A percentile compares a stretch with the other conserved stretches of the same genome.
phyloP scores from a whole-genome alignment of 2,329 filamentous ascomycete species.

The Elsinoe batatas region DNA sequence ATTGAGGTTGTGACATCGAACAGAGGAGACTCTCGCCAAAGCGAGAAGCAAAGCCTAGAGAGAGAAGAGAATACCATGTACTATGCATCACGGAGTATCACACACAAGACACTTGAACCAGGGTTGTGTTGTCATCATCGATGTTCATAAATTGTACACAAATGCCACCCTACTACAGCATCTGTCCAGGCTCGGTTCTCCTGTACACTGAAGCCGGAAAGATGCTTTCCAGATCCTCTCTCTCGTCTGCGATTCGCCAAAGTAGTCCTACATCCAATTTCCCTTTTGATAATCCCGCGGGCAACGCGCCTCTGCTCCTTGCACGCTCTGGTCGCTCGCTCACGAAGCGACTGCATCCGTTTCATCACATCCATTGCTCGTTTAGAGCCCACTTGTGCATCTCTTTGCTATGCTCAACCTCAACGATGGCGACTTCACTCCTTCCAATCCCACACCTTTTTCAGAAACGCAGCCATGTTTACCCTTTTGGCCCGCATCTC shows the following conservation, averaged over 20 bases:
- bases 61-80: not conserved
- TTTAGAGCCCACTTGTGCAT: no score
- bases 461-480: conserved; percentile 91
- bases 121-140: not conserved
- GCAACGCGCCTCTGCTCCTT: not conserved
- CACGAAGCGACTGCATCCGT: no score
- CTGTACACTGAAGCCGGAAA: not conserved
- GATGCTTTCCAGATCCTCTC: not conserved
- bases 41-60: no score
- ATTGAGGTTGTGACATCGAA: no score
- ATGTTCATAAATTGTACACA: not conserved
- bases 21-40: no score
- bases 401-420: not conserved
- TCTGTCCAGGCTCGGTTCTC: not conserved
- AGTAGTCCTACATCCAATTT: not conserved
- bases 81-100: not conserved
- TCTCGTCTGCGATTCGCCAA: not conserved
- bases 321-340: not conserved
- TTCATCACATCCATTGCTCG: no score
- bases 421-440: conserved; percentile 35
- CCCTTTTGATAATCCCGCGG: no score
- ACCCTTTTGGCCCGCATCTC: conserved; percentile 95
- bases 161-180: not conserved
- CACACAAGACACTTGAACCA: not conserved
- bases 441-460: conserved; percentile 95